Evolutionary conservation across 2,329 filamentous ascomycete genomes (phyloP), one percentile per base, ranked within the genome.

Genomic region (Trichoderma harzianum): DNA sequence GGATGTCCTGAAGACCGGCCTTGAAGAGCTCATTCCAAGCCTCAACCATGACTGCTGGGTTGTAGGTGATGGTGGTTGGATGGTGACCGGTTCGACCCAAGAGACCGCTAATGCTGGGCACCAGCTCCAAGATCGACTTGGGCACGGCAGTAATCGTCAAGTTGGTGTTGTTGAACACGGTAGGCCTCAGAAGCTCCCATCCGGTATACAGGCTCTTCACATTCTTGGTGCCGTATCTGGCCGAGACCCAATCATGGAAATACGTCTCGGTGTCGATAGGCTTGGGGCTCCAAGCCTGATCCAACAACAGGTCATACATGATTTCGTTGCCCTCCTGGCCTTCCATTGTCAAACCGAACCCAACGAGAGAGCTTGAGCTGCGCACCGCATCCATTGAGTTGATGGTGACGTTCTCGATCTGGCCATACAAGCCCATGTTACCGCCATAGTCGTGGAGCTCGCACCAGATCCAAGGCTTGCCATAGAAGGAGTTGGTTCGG

Each of bases 391-490:
- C 78, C n/a, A 85, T 81, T 0, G 84, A 80, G 71, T 84, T 83
- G 51, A 82, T 77, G 0, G 85, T 87, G 7, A 87, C 74, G 51
- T 86, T 86, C 69, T 81, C 77, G 18, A 87, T 79, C 72, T 87
- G 85, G 1, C 85, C 86, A 72, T 87, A 86, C 1, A 87, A 73
- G 0, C 84, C 85, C 79, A 83, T 81, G 74, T 84, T 86, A 18
- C 83, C 84, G 7, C 86, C 86, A 72, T 84, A 87, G 72, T 82
- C 81, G 73, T 87, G 86, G 7, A 88, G 76, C 74, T 87, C 79
- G 74, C 85, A 87, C 86, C 86, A 87, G 43, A 87, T 83, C 85
- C 86, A 88, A 0, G 84, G 83, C 74, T 86, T 86, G 21, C 85
- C 85, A 72, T 82, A 84, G 75, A 86, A 88, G 0, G 82, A 84